Conservation (phyloP, 306 rosid genomes). For the Quillaja saponaria region DNA sequence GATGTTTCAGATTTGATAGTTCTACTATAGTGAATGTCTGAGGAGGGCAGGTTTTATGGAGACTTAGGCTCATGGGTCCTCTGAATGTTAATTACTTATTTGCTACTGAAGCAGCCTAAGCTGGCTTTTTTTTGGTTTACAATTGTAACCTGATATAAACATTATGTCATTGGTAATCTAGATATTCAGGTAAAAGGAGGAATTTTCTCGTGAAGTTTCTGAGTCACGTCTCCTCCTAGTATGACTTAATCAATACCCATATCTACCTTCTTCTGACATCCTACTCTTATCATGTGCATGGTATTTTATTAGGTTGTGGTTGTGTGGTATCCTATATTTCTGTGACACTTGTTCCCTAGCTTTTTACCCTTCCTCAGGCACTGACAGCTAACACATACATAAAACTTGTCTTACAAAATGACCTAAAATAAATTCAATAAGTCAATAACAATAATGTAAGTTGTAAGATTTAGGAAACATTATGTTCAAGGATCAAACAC, state of each 20-base stretch:
- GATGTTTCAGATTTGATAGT: too few species aligned
- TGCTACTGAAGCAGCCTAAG: constrained; percentile 1
- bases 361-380: too few species aligned
- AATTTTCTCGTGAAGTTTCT: background rate
- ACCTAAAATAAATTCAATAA: too few species aligned
- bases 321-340: too few species aligned
- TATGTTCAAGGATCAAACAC: too few species aligned
- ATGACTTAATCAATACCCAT: constrained; percentile 11
- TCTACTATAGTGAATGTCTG: background rate
- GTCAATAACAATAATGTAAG: too few species aligned
- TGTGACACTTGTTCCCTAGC: too few species aligned
- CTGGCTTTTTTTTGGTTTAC: background rate
- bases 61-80: background rate
- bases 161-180: background rate
- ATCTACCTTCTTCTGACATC: constrained; percentile 5
- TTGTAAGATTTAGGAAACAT: too few species aligned
- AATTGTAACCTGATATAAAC: background rate
- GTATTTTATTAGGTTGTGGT: too few species aligned
- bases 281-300: background rate
- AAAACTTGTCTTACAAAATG: too few species aligned
- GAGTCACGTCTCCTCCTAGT: constrained; percentile 3
- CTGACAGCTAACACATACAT: too few species aligned
- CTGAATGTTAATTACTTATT: constrained; percentile 3
- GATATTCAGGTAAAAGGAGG: constrained; percentile 5
- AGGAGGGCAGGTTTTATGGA: background rate